Evolutionary conservation across 2,329 filamentous ascomycete genomes (phyloP), one percentile per base, ranked within the genome.

Genomic region (Ascochyta clinopodiicola): DNA sequence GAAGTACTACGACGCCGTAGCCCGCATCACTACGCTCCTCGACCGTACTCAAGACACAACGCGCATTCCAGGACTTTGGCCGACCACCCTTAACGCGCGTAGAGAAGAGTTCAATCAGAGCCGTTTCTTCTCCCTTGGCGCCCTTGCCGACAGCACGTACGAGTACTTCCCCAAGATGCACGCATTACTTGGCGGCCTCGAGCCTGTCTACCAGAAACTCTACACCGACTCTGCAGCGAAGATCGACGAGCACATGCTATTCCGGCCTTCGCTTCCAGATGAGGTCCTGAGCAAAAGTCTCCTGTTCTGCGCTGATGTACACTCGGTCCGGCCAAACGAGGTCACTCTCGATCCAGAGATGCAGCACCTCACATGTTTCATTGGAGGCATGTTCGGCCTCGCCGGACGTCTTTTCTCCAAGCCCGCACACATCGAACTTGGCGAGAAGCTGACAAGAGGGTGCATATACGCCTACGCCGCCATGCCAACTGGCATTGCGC

Each of bases 321-420:
- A 55, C 22, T 53, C 62, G 0, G 42, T 55, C 27, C 48, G 55
- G 63, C 57, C 56, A 10, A 46, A 59, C 3, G 44, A 61, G 12
- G 49, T 66, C 5, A 59, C 38, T 3, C 56, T 74, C 6, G 75
- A 79, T 9, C 78, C 84, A 17, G 79, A 86, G 60, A 82, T 80
- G 43, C 80, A 84, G 40, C 85, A 88, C 70, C 77, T 87, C 4
- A 80, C 79, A 10, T 88, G 85, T 70, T 88, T 86, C 66, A 78
- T 81, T 4, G 85, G 85, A 13, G 85, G 84, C 39, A 87, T 87
- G 84, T 83, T 85, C 59, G 85, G 79, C 0, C 72, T 87, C 1
- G 85, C 82, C 6, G 81, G 84, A 37, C 82, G 82, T 58, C 68
- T 86, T 3, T 86, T 86, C 67, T 73, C 78, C 13, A 73, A 82